Percentiles rank a stretch among this genome's conserved stretches.
These are phyloP conservation scores for Lotmaria passim DNA, from an alignment of 208 protist species.

Conservation along the genomic window DNA sequence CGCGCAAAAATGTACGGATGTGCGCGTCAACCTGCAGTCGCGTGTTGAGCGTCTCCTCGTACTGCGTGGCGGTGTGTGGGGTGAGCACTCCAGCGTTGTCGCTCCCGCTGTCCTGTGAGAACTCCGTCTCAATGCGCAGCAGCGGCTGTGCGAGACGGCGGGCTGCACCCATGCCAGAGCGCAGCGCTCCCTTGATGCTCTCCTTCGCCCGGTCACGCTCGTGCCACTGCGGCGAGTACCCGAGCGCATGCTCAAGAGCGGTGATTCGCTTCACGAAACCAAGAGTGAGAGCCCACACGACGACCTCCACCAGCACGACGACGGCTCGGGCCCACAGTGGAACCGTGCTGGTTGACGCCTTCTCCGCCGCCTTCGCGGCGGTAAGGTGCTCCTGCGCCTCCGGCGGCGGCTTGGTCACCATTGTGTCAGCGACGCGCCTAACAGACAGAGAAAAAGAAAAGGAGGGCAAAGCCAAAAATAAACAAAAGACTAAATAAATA, in stretches of 20 bases:
- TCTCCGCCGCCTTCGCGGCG: not conserved
- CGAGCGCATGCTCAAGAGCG: conserved; percentile 16
- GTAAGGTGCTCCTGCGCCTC: conserved; percentile 3
- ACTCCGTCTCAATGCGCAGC: conserved; percentile 54
- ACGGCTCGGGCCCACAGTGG: conserved; percentile 26
- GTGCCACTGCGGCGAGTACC: conserved; percentile 32
- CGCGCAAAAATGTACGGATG: conserved; percentile 40
- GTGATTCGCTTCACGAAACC: conserved; percentile 35
- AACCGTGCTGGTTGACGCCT: not conserved
- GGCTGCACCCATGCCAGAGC: conserved; percentile 33
- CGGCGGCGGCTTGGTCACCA: conserved; percentile 6
- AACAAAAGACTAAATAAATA: not conserved
- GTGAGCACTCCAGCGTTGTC: conserved; percentile 19
- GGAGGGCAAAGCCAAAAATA: not conserved
- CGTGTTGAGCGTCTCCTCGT: conserved; percentile 29
- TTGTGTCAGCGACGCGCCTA: no score
- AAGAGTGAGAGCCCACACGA: conserved; percentile 37
- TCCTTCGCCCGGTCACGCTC: conserved; percentile 30
- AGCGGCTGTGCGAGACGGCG: conserved; percentile 39
- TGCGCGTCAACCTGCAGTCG: conserved; percentile 37
- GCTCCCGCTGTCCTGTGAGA: conserved; percentile 29
- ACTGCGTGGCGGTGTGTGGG: conserved; percentile 29
- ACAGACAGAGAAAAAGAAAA: no score
- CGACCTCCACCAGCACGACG: conserved; percentile 23
- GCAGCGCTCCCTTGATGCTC: conserved; percentile 29